These are phyloP conservation scores for Agastache rugosa DNA, from an alignment of 257 asterid genomes.

Conservation along the genomic window DNA sequence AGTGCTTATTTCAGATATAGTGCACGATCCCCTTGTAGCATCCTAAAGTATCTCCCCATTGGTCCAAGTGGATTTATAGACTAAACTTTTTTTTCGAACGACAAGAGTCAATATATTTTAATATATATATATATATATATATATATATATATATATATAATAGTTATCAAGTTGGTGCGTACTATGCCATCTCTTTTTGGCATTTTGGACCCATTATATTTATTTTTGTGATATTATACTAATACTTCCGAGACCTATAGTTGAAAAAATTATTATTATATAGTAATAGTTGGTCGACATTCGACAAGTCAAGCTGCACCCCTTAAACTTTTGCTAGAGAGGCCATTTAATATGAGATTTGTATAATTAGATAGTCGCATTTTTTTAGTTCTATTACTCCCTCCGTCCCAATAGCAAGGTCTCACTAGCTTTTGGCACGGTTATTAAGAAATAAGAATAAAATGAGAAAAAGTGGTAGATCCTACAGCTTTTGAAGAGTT, in stretches of 20 bases:
- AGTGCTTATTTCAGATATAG: slow-evolving; percentile 25
- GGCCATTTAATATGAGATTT: neutral
- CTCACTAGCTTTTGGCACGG: too few species aligned
- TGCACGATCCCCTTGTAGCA: slow-evolving; percentile 10
- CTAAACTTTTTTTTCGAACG: slow-evolving; percentile 6
- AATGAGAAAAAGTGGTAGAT: too few species aligned
- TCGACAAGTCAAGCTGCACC: slow-evolving; percentile 16
- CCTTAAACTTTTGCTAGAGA: slow-evolving; percentile 6
- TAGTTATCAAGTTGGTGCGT: slow-evolving; percentile 16
- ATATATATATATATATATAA: too few species aligned
- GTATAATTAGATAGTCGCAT: neutral
- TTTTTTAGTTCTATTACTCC: neutral
- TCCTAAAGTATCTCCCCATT: slow-evolving; percentile 26
- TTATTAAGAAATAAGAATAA: too few species aligned
- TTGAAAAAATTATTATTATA: neutral
- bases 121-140: too few species aligned
- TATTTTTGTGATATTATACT: slow-evolving; percentile 23
- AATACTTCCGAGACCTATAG: slow-evolving; percentile 35
- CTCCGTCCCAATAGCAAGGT: too few species aligned
- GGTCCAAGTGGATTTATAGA: slow-evolving; percentile 22
- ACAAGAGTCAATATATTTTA: neutral
- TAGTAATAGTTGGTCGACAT: neutral
- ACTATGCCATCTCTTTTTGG: slow-evolving; percentile 14
- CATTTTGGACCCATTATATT: neutral
- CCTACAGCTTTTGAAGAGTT: too few species aligned